A percentile compares a stretch with the other conserved stretches of the same genome.
These are phyloP conservation scores for Salix viminalis DNA, from an alignment of 345 rosid species.

Conservation along the genomic window DNA sequence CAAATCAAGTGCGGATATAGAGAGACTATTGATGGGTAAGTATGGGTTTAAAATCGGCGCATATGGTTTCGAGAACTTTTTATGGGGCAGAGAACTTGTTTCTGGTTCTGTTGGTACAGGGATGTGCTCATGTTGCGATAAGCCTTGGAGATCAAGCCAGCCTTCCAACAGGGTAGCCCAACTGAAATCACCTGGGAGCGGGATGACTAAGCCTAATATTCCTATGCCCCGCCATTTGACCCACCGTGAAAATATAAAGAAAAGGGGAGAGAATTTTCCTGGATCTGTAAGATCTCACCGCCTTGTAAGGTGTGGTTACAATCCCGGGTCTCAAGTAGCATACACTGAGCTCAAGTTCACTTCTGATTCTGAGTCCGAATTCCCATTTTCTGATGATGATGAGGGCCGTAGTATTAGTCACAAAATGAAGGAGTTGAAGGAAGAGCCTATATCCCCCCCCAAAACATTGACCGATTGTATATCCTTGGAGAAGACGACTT, in stretches of 20 bases:
- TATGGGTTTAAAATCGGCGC: constrained; percentile 37
- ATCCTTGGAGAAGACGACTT: neutral
- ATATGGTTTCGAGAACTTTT: constrained; percentile 12
- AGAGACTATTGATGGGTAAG: constrained; percentile 30
- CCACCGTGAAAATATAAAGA: constrained; percentile 35
- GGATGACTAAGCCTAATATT: constrained; percentile 10
- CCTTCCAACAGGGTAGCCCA: constrained; percentile 30
- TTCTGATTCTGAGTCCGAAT: constrained; percentile 22
- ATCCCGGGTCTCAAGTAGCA: constrained; percentile 14
- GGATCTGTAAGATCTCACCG: constrained; percentile 15
- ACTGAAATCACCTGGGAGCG: constrained; percentile 24
- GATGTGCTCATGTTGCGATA: constrained; percentile 23
- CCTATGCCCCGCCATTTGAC: constrained; percentile 24
- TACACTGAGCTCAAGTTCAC: constrained; percentile 18
- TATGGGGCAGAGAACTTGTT: neutral
- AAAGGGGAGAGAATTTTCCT: constrained; percentile 31
- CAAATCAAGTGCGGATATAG: constrained; percentile 5
- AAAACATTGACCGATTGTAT: constrained; percentile 13
- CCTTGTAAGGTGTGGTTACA: constrained; percentile 24
- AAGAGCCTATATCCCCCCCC: constrained; percentile 21
- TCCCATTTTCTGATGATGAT: constrained; percentile 27
- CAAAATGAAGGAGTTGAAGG: constrained; percentile 21
- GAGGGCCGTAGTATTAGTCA: constrained; percentile 20
- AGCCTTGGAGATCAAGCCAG: constrained; percentile 20
- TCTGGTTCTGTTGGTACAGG: constrained; percentile 11